Evolutionary conservation across 768 basidiomycete genomes (phyloP).

Genomic region (Leccinum ochraceum): DNA sequence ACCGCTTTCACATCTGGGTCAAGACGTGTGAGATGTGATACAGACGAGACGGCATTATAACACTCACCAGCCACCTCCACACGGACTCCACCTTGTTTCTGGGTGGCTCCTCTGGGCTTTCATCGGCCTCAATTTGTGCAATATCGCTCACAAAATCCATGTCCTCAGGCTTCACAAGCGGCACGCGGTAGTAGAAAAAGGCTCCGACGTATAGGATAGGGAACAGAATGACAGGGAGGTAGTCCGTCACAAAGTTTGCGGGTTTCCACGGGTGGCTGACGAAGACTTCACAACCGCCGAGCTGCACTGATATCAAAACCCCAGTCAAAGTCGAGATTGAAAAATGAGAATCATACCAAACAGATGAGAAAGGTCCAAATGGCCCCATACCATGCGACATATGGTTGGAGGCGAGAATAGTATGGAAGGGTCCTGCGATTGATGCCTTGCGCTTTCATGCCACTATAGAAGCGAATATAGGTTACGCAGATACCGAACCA

Average conservation of each 20-base stretch:
- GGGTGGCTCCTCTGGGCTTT: constrained; percentile 72
- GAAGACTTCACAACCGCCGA: constrained; percentile 55
- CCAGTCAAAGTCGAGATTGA: background rate
- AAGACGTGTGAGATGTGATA: constrained; percentile 1
- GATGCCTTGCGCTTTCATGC: constrained; percentile 77
- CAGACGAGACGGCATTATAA: background rate
- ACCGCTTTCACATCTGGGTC: constrained; percentile 22
- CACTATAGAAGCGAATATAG: constrained; percentile 84
- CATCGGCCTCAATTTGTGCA: constrained; percentile 68
- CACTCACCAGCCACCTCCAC: constrained; percentile 78
- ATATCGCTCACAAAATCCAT: constrained; percentile 86
- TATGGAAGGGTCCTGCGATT: constrained; percentile 74
- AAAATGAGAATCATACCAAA: constrained; percentile 48
- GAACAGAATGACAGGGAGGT: constrained; percentile 71
- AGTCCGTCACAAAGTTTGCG: constrained; percentile 71
- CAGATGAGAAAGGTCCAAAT: constrained; percentile 48
- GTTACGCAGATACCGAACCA: constrained; percentile 81
- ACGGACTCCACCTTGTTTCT: constrained; percentile 65
- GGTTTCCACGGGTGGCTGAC: no score
- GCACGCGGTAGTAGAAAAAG: constrained; percentile 42
- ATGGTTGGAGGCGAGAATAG: constrained; percentile 66
- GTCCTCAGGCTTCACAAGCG: constrained; percentile 44
- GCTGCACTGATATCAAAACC: constrained; percentile 41
- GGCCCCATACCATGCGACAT: constrained; percentile 58
- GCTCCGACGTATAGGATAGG: constrained; percentile 69